These are phyloP conservation scores for Talaromyces islandicus DNA, from an alignment of 2,329 filamentous ascomycete genomes.

Conservation along the genomic window DNA sequence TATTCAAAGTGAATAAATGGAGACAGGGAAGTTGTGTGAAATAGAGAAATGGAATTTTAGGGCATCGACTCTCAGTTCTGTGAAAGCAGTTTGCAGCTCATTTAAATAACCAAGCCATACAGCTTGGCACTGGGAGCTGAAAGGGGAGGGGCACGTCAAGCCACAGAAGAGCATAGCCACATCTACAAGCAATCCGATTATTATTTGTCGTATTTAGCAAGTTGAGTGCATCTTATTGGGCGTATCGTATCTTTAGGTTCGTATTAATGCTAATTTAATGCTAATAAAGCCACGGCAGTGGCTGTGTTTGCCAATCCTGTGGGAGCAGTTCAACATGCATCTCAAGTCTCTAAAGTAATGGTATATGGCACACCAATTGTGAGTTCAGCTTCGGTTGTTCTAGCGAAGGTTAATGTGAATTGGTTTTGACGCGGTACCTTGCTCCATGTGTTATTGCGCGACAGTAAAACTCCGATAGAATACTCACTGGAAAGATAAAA, in stretches of 20 bases:
- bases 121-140: neutral
- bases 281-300: neutral
- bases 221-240: neutral
- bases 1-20: neutral
- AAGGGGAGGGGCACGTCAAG: neutral
- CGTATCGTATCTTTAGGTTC: neutral
- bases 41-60: neutral
- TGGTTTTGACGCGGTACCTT: no score
- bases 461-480: no score
- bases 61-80: neutral
- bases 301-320: neutral
- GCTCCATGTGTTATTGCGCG: no score
- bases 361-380: neutral
- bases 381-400: neutral
- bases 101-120: neutral
- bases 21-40: neutral
- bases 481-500: neutral
- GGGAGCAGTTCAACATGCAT: neutral
- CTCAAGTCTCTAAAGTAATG: neutral
- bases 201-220: neutral
- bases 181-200: neutral
- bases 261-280: neutral
- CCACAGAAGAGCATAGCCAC: neutral
- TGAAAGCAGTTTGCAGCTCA: neutral
- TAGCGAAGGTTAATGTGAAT: neutral